Evolutionary conservation across 192 early-diverging fungal genomes (phyloP), one percentile per base, ranked within the genome.

Genomic region (Backusella macrospora): DNA sequence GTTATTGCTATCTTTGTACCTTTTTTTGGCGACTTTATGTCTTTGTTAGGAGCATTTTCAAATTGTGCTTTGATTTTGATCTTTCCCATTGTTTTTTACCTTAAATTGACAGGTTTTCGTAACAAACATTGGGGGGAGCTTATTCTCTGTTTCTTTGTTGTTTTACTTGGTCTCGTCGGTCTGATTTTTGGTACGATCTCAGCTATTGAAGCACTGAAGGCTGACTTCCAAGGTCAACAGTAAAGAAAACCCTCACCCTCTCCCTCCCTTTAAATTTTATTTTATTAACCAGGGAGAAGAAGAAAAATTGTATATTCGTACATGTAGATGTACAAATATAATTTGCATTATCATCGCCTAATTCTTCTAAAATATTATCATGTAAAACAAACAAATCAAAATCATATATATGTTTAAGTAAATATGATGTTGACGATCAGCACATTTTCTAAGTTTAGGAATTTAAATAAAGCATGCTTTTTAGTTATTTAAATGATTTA

Each of bases 1-100:
- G 81, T 80, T 0, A 76, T 92, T 26, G 86, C 92, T 10, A 75
- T 91, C 21, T 87, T 83, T 26, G 85, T 94, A n/a, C 92, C 92
- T 5, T 92, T 83, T 77, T 94, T 95, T 77, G 82, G 91, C 4
- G 94, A 94, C 75, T 83, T 93, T 39, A 84, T 95, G 82, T 84
- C 86, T 18, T 83, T 95, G 8, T 77, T 95, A 69, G 93, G 94
- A 29, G 87, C 92, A 0, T 78, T 93, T 59, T 86, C 91, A 37
- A 92, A 88, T 68, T 87, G 85, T 40, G 78, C 85, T 7, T 81
- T 95, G 62, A 89, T 90, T 45, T 92, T 91, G 64, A 84, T 93
- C 12, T 75, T 95, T 63, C 94, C 94, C 0, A 78, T 94, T 4
- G 55, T 92, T 43, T 93, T 88, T 78, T 91, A 91, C 78, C 83